Evolutionary conservation across 129 eudicot species (phyloP), one percentile per base, ranked within the genome.

Genomic region (Rutidosis leptorrhynchoides): DNA sequence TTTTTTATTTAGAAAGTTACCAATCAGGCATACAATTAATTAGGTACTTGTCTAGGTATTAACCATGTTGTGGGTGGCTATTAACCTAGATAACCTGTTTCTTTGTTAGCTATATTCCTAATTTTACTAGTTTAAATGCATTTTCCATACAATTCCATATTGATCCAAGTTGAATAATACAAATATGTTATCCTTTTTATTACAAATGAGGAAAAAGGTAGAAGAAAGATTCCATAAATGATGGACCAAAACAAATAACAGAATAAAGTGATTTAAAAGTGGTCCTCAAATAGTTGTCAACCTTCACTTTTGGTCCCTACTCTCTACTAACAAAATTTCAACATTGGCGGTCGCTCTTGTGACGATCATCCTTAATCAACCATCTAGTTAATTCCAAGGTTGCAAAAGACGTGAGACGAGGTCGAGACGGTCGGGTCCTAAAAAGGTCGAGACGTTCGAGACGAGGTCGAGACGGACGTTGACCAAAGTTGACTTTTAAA

Each of bases 301-400:
- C 23, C 55, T 55, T 55, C 30, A 55, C 60, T 55, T 55, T 11
- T 24, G 32, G 60, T 55, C 60, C 59, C 60, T 23, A 55, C 27
- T 21, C n/a, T n/a, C n/a, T n/a, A n/a, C n/a, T 3, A 8, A 55
- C 10, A n/a, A 19, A 49, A 1, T 11, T 49, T 49, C 24, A 49
- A 20, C 55, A 49, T 24, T 12, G 10, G 55, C 55, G 19, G 19
- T 19, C 10, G 55, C 23, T 49, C 6, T 17, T 19, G 55, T 20
- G 55, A 20, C 23, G 17, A 49, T 49, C 55, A 49, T 20, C 55
- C 55, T 20, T 6, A 49, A 49, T 49, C 24, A 17, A 49, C 23
- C 19, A 6, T 49, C 11, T 49, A 49, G 23, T 49, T 49, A n/a
- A n/a, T n/a, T n/a, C n/a, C n/a, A n/a, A n/a, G n/a, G n/a, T n/a